These are phyloP conservation scores for Ambrosiella beaveri DNA, from an alignment of 2,329 filamentous ascomycete species.

Conservation along the genomic window DNA sequence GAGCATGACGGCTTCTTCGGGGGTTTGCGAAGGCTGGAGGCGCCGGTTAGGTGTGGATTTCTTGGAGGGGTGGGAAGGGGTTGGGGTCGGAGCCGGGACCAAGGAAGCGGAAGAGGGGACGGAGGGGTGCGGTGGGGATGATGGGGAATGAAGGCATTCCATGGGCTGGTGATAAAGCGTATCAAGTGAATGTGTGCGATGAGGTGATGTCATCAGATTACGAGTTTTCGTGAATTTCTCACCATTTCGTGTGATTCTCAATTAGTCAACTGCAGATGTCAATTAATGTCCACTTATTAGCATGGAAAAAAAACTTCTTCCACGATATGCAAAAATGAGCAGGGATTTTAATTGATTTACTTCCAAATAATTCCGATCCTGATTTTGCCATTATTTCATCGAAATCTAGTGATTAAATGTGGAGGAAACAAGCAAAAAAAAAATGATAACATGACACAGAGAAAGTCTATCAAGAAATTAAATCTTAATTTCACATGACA, in stretches of 20 bases:
- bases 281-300: neutral
- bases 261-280: neutral
- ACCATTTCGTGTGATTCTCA: no score
- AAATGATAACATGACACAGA: neutral
- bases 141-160: no score
- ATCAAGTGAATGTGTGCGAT: no score
- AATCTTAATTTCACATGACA: neutral
- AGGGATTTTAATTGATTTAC: conserved; percentile 13
- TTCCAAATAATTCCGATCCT: neutral
- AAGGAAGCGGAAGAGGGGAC: neutral
- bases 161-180: no score
- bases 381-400: neutral
- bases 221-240: no score
- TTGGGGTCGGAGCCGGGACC: neutral
- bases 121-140: no score
- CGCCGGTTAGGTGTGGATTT: neutral
- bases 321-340: neutral
- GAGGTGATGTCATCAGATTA: no score
- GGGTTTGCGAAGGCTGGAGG: neutral
- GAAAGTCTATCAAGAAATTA: neutral
- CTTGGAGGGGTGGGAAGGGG: neutral
- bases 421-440: neutral
- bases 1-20: conserved; percentile 27
- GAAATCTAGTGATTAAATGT: neutral
- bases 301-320: neutral